phyloP scores from a whole-genome alignment of 306 rosid genomes.

The Gynostemma pentaphyllum region DNA sequence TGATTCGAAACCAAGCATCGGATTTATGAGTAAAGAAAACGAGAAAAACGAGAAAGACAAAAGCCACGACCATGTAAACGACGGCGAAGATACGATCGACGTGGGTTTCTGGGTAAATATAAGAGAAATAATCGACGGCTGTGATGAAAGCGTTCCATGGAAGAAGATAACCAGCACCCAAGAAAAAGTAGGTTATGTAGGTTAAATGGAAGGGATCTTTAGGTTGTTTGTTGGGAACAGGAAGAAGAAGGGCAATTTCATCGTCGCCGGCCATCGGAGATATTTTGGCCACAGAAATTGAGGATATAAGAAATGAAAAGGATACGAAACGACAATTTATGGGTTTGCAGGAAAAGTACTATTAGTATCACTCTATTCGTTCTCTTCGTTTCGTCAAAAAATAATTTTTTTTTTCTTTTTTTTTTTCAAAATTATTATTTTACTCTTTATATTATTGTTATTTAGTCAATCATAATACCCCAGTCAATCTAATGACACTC shows the following conservation, averaged over 20 bases:
- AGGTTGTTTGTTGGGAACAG: slow-evolving; percentile 16
- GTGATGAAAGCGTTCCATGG: slow-evolving; percentile 95
- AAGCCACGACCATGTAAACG: slow-evolving; percentile 41
- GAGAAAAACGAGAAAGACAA: slow-evolving; percentile 37
- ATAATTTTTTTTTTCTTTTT: no score
- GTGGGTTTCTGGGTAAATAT: slow-evolving; percentile 56
- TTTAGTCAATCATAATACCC: no score
- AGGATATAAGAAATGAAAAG: no score
- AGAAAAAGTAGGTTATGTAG: slow-evolving; percentile 50
- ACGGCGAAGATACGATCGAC: slow-evolving; percentile 82
- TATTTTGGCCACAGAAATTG: no score
- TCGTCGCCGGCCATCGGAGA: neutral
- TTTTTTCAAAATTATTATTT: no score
- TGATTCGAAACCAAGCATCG: slow-evolving; percentile 41
- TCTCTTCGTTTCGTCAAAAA: no score
- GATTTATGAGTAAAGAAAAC: slow-evolving; percentile 43
- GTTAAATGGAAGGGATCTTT: slow-evolving; percentile 40
- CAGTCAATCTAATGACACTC: no score
- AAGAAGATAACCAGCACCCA: slow-evolving; percentile 65
- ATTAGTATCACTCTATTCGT: no score
- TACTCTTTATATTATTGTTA: no score
- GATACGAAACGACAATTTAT: no score
- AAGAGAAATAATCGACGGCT: slow-evolving; percentile 76
- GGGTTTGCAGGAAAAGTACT: no score
- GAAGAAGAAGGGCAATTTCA: neutral